Evolutionary conservation across 768 basidiomycete species (phyloP).

Genomic region (Crassisporium funariophilum): DNA sequence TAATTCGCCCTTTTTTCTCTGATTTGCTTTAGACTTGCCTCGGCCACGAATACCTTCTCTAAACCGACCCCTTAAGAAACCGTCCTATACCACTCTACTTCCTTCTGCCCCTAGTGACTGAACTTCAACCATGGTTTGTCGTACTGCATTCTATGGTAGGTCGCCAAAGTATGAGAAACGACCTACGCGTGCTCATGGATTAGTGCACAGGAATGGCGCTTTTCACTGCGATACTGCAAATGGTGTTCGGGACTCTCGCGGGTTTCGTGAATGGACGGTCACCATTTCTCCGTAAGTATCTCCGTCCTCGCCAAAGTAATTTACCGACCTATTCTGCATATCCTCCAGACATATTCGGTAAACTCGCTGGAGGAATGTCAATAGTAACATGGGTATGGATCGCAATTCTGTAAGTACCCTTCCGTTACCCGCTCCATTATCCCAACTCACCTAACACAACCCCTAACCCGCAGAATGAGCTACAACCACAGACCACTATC

Average conservation of each 20-base stretch:
- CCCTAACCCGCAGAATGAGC: conserved; percentile 23
- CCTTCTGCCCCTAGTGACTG: no score
- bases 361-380: conserved; percentile 31
- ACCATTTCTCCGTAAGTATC: conserved; percentile 30
- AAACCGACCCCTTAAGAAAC: no score
- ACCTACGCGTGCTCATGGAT: neutral
- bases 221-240: conserved; percentile 35
- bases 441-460: neutral
- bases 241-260: conserved; percentile 34
- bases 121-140: conserved; percentile 19
- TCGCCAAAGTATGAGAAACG: neutral
- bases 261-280: conserved; percentile 34
- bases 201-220: conserved; percentile 28
- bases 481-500: conserved; percentile 32
- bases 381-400: conserved; percentile 37
- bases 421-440: neutral
- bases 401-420: conserved; percentile 29
- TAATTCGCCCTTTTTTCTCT: no score
- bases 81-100: no score
- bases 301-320: neutral
- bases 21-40: no score
- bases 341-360: conserved; percentile 32
- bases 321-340: neutral
- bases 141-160: conserved; percentile 35
- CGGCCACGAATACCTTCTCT: no score